Evolutionary conservation across 1,284 basidiomycete genomes (phyloP), one percentile per base, ranked within the genome.

Genomic region (Pascua guehoae): DNA sequence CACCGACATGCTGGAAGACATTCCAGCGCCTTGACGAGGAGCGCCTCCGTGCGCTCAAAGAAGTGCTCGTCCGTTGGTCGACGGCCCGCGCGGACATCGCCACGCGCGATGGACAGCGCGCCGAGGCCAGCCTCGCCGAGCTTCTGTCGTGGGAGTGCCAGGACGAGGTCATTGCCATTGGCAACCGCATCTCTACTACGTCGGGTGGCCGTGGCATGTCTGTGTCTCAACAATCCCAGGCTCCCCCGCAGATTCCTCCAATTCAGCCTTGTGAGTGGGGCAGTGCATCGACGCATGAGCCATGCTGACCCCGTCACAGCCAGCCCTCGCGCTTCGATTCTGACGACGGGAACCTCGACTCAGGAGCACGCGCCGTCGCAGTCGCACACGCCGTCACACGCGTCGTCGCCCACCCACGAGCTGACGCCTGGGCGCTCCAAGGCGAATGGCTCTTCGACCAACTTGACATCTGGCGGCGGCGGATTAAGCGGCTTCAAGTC

Each of bases 401-500:
- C 16, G 15, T 38, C 17, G 40, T 40, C 24, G 40, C 48, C 46
- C 52, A 55, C 14, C 56, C 62, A 3, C 65, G 71, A 74, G 55
- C 71, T 72, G 45, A 67, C 66, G 4, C 69, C 68, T 41, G 68
- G 61, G 17, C 24, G 42, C 10, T 39, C 11, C 39, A 46, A 37
- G 36, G 43, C 54, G 5, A 73, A 74, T 54, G 70, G 71, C 0
- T 71, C 71, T 2, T 62, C 61, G 7, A 54, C 55, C 41, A 68
- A 62, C 51, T 48, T 60, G 11, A 12, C 44, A 16, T 41, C 51
- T 43, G 48, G 47, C 47, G 41, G 43, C 9, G 56, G 64, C 2
- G 73, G 74, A 41, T 61, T 71, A 4, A 69, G 73, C 36, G 76
- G 75, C 7, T 52, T 79, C 54, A 79, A 79, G 60, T 77, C 75